Evolutionary conservation across 495 filamentous ascomycete genomes (phyloP), one percentile per base, ranked within the genome.

Genomic region (Parathielavia hyrcaniae): DNA sequence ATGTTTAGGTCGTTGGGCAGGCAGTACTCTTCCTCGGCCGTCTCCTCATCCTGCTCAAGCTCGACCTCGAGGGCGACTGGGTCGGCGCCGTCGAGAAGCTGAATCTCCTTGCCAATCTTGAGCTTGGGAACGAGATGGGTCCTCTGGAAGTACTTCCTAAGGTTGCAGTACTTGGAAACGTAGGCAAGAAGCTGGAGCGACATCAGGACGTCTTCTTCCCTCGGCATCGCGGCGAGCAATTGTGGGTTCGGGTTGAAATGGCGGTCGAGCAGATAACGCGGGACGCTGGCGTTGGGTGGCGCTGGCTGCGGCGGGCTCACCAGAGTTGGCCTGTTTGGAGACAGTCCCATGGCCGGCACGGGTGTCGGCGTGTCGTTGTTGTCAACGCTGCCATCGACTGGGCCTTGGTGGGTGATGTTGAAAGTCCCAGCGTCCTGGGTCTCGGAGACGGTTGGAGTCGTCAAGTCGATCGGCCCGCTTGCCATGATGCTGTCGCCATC

Each of bases 171-270:
- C 71, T 98, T 98, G 34, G 91, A 96, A 56, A 98, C 91, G 67
- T 98, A 98, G 4, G 93, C 93, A 30, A 98, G 81, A 9, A 98
- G 83, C 73, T 98, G 93, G n/a, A 98, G 79, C 0, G 93, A 96
- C 91, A 97, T 95, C 61, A 98, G 75, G 16, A 98, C 93, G 66
- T 98, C 93, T 67, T 98, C 93, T 62, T 97, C 93, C 39, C 93
- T 83, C 19, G 93, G 93, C 85, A 96, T 95, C 22, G 89, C 85
- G 30, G 89, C 87, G 38, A 95, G 67, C 55, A 91, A 83, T 57
- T 86, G 83, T 22, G 86, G 82, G 61, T 81, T 80, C 0, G 82
- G 74, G 23, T 81, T 79, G 22, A 86, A 74, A 16, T 82, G 81
- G 46, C 83, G 82, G 57, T 96, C 88, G 32, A 87, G 79, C 36